These are phyloP conservation scores for Santalum album DNA, from an alignment of 164 flowering plant genomes.

Conservation along the genomic window DNA sequence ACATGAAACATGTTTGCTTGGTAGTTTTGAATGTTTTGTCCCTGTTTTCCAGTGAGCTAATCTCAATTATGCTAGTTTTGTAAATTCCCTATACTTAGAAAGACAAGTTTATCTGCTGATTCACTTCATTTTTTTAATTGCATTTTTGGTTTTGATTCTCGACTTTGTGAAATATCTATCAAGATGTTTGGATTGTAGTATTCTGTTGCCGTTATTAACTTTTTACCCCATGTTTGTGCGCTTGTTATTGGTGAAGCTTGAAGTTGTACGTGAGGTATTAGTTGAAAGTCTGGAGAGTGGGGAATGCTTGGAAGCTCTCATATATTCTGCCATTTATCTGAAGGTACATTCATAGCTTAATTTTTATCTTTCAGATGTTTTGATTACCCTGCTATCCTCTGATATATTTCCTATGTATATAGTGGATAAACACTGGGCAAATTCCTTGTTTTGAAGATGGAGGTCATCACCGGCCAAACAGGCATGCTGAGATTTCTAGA, in stretches of 20 bases:
- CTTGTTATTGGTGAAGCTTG: constrained; percentile 45
- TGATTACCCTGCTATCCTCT: neutral
- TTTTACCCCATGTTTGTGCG: neutral
- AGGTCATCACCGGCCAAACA: constrained; percentile 92
- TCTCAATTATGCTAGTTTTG: no score
- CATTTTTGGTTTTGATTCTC: no score
- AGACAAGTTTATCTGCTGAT: no score
- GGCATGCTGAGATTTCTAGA: constrained; percentile 97
- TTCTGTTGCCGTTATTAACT: no score
- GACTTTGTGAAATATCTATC: neutral
- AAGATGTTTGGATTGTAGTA: no score
- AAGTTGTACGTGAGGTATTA: constrained; percentile 69
- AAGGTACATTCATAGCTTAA: constrained; percentile 47
- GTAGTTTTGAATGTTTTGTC: no score
- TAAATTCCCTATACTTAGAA: no score
- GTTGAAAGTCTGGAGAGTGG: constrained; percentile 33
- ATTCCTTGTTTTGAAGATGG: constrained; percentile 96
- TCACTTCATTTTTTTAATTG: no score
- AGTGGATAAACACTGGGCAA: constrained; percentile 99
- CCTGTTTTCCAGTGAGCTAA: no score
- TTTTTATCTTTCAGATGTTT: neutral
- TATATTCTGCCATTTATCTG: constrained; percentile 74
- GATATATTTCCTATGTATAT: constrained; percentile 18
- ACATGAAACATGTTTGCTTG: no score
- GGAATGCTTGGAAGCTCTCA: constrained; percentile 70